Evolutionary conservation across 2,329 filamentous ascomycete species (phyloP), one percentile per base, ranked within the genome.

Genomic region (Penicillium freii): DNA sequence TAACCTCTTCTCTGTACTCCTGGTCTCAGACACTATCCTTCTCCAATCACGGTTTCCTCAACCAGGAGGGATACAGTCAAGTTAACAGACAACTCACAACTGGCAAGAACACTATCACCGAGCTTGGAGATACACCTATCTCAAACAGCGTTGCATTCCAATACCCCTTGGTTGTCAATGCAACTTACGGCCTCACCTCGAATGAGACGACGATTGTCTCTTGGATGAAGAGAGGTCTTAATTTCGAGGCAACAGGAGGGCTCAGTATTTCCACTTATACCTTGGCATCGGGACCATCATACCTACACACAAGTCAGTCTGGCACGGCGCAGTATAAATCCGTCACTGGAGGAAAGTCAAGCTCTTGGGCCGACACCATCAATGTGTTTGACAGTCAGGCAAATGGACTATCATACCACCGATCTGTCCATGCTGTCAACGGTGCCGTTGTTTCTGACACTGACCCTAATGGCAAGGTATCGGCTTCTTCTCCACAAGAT

Each of bases 1-100:
- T 88, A 51, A 77, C 71, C 11, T 84, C 85, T 4, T 76, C 69
- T 9, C 36, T 57, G 0, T 77, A 77, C 6, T 71, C 74, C 3
- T 91, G 87, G 88, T 74, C 71, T 6, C 88, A 91, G 67, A 73
- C 70, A 8, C 78, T 89, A 1, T 71, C 74, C 0, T 88, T 81
- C 64, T 78, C 75, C 2, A 87, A 86, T 59, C 69, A 72, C n/a
- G 85, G 83, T 11, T 74, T 73, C 10, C 81, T 87, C 66, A 78
- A 77, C 19, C 81, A 82, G 58, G 68, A 77, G 27, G 87, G 85
- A 29, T 75, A 79, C 51, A 72, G 83, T 25, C 85, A 89, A 67
- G 67, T 72, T 27, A 83, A 78, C 34, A 78, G 73, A 21, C 82
- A 84, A 54, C 73, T 67, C 25, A 86, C 82, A 1, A 74, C 71